Evolutionary conservation across 345 rosid species (phyloP).

Genomic region (Heritiera littoralis): DNA sequence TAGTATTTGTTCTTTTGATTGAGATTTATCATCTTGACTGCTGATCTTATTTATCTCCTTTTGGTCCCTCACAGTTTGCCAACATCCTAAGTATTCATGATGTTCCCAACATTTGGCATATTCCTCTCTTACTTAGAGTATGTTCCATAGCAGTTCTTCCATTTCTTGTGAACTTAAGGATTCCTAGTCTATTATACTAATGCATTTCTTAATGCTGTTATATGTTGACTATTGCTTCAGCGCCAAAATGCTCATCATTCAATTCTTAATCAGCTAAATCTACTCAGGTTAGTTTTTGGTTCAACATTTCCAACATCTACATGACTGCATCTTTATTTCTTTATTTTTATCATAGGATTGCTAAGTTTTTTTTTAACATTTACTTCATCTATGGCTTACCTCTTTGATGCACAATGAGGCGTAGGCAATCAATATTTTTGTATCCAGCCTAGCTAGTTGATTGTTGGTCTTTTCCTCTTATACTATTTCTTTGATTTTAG

Average conservation of each 20-base stretch:
- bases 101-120: slow-evolving; percentile 97
- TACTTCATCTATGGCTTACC: not conserved
- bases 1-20: slow-evolving; percentile 26
- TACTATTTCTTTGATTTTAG: not conserved
- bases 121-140: slow-evolving; percentile 88
- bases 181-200: slow-evolving; percentile 13
- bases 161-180: slow-evolving; percentile 17
- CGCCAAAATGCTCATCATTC: slow-evolving; percentile 90
- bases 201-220: slow-evolving; percentile 21
- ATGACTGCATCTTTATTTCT: too few relatives aligned
- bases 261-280: slow-evolving; percentile 71
- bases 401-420: slow-evolving; percentile 9
- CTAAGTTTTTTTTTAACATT: not conserved
- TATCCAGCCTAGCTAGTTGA: slow-evolving; percentile 1
- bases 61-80: slow-evolving; percentile 51
- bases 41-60: slow-evolving; percentile 26
- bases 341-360: too few relatives aligned
- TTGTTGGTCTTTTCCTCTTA: not conserved
- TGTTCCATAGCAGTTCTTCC: slow-evolving; percentile 34
- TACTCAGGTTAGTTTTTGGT: slow-evolving; percentile 56
- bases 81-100: slow-evolving; percentile 86
- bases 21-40: slow-evolving; percentile 19
- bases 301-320: not conserved
- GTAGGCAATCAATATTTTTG: slow-evolving; percentile 1
- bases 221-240: slow-evolving; percentile 43